Percentiles rank a stretch among this genome's conserved stretches.
Evolutionary conservation across 2,329 filamentous ascomycete species (phyloP).

Genomic region (Apiospora arundinis): DNA sequence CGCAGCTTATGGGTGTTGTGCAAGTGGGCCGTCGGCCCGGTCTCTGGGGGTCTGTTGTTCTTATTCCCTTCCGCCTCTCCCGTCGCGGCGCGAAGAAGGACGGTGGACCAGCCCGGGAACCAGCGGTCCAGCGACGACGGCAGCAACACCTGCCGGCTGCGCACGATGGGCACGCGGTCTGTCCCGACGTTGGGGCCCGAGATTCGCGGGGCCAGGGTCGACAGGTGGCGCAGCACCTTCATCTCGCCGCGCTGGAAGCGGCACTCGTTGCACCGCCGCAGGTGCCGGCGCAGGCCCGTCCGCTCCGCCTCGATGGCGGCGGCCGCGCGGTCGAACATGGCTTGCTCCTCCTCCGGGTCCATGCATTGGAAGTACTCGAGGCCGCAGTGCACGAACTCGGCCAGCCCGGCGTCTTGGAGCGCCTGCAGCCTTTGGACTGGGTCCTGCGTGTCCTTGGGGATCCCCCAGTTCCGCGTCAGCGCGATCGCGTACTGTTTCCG

Average conservation of each 20-base stretch:
- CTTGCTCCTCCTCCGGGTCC: not conserved
- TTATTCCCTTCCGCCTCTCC: not conserved
- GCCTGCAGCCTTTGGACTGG: not conserved
- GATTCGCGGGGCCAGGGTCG: not conserved
- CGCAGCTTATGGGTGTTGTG: not conserved
- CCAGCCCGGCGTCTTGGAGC: slow-evolving; percentile 21
- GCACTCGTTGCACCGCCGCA: slow-evolving; percentile 28
- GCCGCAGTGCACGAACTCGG: slow-evolving; percentile 14
- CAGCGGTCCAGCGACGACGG: slow-evolving; percentile 18
- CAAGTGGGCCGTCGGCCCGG: not conserved
- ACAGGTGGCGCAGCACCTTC: not conserved
- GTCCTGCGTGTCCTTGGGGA: not conserved
- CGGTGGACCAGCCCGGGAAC: slow-evolving; percentile 19
- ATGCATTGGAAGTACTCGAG: slow-evolving; percentile 19
- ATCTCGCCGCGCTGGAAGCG: slow-evolving; percentile 21
- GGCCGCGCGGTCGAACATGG: slow-evolving; percentile 11
- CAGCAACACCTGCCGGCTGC: slow-evolving; percentile 22
- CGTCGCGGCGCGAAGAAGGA: not conserved
- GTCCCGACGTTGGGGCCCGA: slow-evolving; percentile 20
- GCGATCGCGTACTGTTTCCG: slow-evolving; percentile 16
- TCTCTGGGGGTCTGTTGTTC: not conserved
- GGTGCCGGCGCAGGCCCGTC: slow-evolving; percentile 24
- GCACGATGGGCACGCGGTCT: slow-evolving; percentile 6
- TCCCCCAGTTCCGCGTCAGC: slow-evolving; percentile 13
- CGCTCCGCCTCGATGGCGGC: slow-evolving; percentile 12